Evolutionary conservation across 2,329 filamentous ascomycete species (phyloP).

Genomic region (Penicillium sp.): DNA sequence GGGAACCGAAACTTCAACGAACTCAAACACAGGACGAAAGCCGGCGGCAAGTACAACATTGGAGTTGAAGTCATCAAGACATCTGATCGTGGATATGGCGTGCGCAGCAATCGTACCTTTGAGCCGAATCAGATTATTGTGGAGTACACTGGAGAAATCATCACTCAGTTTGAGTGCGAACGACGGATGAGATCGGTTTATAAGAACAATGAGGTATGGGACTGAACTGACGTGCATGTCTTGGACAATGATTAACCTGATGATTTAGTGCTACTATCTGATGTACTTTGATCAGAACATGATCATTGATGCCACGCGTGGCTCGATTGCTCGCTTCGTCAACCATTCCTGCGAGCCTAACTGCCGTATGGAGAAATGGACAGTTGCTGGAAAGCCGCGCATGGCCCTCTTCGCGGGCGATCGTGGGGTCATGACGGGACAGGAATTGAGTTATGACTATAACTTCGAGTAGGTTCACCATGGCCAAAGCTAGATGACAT

Average conservation of each 20-base stretch:
- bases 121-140: conserved; percentile 92
- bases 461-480: conserved; percentile 65
- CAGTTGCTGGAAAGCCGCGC: conserved; percentile 86
- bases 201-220: conserved; percentile 83
- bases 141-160: conserved; percentile 97
- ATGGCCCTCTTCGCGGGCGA: conserved; percentile 97
- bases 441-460: conserved; percentile 94
- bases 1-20: conserved; percentile 86
- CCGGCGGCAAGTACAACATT: conserved; percentile 83
- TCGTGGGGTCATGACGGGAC: conserved; percentile 86
- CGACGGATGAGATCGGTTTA: conserved; percentile 91
- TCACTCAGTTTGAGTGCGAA: conserved; percentile 92
- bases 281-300: conserved; percentile 99
- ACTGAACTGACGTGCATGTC: not conserved
- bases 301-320: conserved; percentile 96
- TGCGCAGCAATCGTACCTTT: conserved; percentile 88
- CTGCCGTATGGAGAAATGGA: conserved; percentile 98
- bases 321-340: conserved; percentile 95
- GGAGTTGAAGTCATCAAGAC: conserved; percentile 97
- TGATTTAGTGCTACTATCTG: conserved; percentile 83
- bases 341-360: conserved; percentile 98
- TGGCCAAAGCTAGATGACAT: not conserved
- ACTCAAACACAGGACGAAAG: conserved; percentile 73
- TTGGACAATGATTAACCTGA: conserved; percentile 14
- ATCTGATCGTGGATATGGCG: conserved; percentile 82